Base-by-base conservation (phyloP, 768 basidiomycete species). In the Omphalotus guepiniiformis region DNA sequence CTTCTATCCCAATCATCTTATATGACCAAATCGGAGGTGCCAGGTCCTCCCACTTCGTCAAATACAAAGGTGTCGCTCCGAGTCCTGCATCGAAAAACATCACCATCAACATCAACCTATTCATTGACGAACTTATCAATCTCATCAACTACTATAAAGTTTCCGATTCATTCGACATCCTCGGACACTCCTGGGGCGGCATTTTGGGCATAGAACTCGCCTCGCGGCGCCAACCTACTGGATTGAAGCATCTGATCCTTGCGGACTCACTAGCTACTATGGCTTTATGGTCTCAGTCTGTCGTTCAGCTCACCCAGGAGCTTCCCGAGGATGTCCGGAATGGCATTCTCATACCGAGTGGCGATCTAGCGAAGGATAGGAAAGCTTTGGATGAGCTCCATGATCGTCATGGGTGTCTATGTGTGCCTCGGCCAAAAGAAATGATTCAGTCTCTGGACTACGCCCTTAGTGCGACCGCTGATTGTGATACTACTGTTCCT, bases 161-260 rank as follows among this genome's bases (percentile, higher is more conserved):
- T 49, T 35, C 57, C 7, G 53, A 58, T 4, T 51, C 57, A n/a
- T 81, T 71, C 55, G 66, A 72, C 52, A 55, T 82, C 1, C 52
- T 72, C 1, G 81, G 81, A 0, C 80, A 82, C 39, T 79, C 76
- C 4, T 80, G 79, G 79, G 81, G 80, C 11, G 78, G 73, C 1
- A 78, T 78, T 62, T 63, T 82, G 7, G 76, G 63, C 0, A 52
- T 63, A 4, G 67, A 73, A 30, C 75, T 70, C 40, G 73, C 55
- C 6, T 59, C 67, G 29, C 53, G 61, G 13, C 61, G 63, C 11
- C 63, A 70, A n/a, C 75, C 75, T 2, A 19, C 42, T 0, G 73
- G 73, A 0, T 49, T 78, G 9, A 65, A 59, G 37, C 67, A 48
- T 36, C 50, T 72, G 6, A 54, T 74, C 11, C 22, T 72, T 0